Evolutionary conservation across 2,329 filamentous ascomycete species (phyloP).

Genomic region (Teratosphaeria epicoccoides): DNA sequence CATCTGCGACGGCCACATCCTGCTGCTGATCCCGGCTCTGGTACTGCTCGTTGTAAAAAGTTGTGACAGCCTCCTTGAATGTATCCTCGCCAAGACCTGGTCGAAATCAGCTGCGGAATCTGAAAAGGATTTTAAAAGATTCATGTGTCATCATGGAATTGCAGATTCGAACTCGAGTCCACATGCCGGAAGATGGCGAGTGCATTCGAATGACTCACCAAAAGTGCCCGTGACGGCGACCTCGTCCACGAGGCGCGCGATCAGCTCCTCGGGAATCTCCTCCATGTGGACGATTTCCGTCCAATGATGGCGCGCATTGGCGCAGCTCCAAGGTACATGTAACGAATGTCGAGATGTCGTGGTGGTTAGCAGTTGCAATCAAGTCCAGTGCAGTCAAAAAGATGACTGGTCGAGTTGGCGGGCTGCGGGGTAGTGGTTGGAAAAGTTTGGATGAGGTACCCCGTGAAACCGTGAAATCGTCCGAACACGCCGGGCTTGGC

Average conservation of each 20-base stretch:
- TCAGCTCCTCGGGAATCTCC: constrained; percentile 37
- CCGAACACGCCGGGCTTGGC: not conserved
- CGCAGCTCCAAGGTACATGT: not conserved
- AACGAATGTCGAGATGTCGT: not conserved
- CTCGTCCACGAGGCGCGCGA: constrained; percentile 48
- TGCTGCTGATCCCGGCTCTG: constrained; percentile 2
- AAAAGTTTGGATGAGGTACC: not conserved
- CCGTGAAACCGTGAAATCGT: not conserved
- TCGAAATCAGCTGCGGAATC: not conserved
- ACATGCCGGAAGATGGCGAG: constrained; percentile 1
- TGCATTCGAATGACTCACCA: constrained; percentile 36
- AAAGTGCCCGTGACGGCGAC: constrained; percentile 48
- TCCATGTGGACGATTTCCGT: not conserved
- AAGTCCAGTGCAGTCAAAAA: not conserved
- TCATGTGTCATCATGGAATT: not conserved
- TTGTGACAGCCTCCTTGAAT: constrained; percentile 29
- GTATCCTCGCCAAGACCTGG: constrained; percentile 32
- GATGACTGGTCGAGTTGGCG: not conserved
- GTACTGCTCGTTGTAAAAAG: constrained; percentile 26
- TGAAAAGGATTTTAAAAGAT: no score
- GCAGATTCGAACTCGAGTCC: not conserved
- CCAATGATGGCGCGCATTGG: not conserved
- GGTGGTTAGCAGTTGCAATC: not conserved
- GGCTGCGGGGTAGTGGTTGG: not conserved
- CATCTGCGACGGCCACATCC: not conserved